Conservation (phyloP, 1,284 basidiomycete genomes). For the Trichosporon sp. region DNA sequence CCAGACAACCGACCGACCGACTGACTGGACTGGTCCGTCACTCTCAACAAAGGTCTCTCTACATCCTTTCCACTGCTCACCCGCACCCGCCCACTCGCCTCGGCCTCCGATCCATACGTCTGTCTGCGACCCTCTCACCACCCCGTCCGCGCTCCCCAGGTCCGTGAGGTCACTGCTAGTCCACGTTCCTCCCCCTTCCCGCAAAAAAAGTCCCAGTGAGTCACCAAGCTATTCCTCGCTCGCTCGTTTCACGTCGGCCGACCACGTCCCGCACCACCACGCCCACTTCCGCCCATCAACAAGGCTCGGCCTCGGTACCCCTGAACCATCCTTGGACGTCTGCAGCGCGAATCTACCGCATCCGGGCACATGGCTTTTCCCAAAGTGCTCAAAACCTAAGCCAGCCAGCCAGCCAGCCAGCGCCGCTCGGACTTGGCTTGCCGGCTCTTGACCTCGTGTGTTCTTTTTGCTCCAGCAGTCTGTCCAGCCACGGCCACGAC, state of each 20-base stretch:
- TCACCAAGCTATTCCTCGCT: background rate
- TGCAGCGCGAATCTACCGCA: background rate
- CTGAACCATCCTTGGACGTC: background rate
- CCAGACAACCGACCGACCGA: too few species aligned
- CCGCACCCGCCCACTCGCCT: background rate
- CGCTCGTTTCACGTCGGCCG: background rate
- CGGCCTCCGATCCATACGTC: background rate
- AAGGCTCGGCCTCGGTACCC: background rate
- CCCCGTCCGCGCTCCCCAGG: background rate
- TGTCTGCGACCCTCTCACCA: background rate
- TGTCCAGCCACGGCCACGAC: background rate
- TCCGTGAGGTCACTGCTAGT: background rate
- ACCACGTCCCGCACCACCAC: background rate
- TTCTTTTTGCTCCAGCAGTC: background rate
- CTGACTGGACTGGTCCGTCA: background rate
- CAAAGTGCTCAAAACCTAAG: background rate
- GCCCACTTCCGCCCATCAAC: background rate
- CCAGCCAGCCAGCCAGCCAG: too few species aligned
- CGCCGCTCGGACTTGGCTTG: background rate
- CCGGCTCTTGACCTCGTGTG: background rate
- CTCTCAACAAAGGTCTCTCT: background rate
- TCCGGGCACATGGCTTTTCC: background rate
- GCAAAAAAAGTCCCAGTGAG: constrained; percentile 3
- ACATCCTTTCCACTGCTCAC: background rate
- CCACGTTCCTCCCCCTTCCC: background rate